Base-by-base conservation (phyloP, 202 grass and related monocot genomes). In the Panicum virgatum region DNA sequence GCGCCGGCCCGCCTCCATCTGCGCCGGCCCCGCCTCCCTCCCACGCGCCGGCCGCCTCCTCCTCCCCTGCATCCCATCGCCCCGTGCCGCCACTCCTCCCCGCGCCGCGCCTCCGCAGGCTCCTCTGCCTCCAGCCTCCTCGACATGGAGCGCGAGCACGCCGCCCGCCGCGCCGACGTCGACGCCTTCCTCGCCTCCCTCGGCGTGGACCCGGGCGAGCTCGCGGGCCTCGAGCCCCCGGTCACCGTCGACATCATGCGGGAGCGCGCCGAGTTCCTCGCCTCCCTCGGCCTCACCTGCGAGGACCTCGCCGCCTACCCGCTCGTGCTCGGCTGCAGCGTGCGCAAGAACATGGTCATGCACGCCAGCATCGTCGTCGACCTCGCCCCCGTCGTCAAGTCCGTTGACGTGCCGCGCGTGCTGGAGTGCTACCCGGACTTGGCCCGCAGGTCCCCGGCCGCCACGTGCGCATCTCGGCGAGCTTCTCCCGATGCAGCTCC, bases 331-430 rank as follows among this genome's bases (percentile, higher is more conserved):
- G 90, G 96, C 25, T 98, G 96, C 76, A 98, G 96, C 78, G 92
- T 98, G 46, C 91, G 89, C 66, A 95, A 98, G 86, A 98, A 98
- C 82, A 98, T 98, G 92, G 85, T 98, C 53, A 90, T 98, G 11
- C 95, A 98, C 75, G 86, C 95, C 45, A 98, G 95, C 75, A 91
- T 98, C 50, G 92, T 95, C 77, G 90, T 98, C 65, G 95, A 98
- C 62, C 90, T 98, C 10, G 84, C 82, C 15, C 95, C 95, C 61
- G 92, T 98, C 36, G 95, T 98, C 67, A 93, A 81, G 76, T 85
- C 88, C 1, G 26, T 1, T 9, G 88, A 93, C 51, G 84, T 98
- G 54, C 90, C 96, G 43, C 84, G 86, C 29, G 96, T 95, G 66
- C 89, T 98, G 11, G 96, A 98, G 88, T 86, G 70, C 6, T 95